Conservation (phyloP, 352 stramenopile species). For the Pythium dissimile region DNA sequence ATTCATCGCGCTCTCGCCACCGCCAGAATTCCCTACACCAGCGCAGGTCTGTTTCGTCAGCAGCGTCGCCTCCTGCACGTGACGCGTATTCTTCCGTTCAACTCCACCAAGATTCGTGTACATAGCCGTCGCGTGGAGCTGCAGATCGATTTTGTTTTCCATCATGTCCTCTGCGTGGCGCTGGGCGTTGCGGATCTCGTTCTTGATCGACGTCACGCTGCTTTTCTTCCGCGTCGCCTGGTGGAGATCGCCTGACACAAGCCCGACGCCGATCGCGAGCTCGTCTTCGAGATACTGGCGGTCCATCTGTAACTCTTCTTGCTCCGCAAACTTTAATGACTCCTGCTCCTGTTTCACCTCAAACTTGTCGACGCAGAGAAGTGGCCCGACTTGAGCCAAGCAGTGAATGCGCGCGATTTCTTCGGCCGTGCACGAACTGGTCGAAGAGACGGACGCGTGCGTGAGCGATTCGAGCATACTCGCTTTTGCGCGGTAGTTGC, state of each 20-base stretch:
- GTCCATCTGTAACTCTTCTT: conserved; percentile 51
- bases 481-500: conserved; percentile 24
- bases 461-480: conserved; percentile 21
- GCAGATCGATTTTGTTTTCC: conserved; percentile 35
- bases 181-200: conserved; percentile 39
- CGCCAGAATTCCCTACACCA: neutral
- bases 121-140: conserved; percentile 50
- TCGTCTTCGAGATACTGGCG: conserved; percentile 58
- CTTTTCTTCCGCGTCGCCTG: neutral
- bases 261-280: conserved; percentile 30
- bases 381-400: conserved; percentile 37
- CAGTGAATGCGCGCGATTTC: conserved; percentile 35
- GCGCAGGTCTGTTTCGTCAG: neutral
- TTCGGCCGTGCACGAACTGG: neutral
- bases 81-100: conserved; percentile 1
- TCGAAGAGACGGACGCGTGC: neutral
- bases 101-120: conserved; percentile 45
- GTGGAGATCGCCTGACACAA: no score
- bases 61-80: neutral
- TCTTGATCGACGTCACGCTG: conserved; percentile 28
- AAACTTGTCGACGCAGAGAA: conserved; percentile 35
- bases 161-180: conserved; percentile 35
- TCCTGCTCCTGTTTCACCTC: conserved; percentile 22
- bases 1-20: neutral
- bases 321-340: conserved; percentile 33